Conservation (phyloP, 2,329 filamentous ascomycete genomes). For the Dendryphion nanum region DNA sequence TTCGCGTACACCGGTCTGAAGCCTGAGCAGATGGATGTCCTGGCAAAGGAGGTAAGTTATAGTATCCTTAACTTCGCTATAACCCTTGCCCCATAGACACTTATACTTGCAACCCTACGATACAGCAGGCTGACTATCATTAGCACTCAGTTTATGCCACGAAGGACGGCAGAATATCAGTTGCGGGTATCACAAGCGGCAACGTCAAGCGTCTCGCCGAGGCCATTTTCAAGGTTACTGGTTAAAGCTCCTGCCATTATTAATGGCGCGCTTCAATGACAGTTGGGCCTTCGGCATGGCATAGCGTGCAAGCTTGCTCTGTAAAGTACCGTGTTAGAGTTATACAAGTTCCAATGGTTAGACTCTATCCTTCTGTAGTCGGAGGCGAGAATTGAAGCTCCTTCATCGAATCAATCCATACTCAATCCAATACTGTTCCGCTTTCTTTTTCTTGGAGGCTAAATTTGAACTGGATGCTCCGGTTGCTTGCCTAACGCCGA, state of each 20-base stretch:
- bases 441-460: too few relatives aligned
- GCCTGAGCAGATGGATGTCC: slow-evolving; percentile 83
- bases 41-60: slow-evolving; percentile 74
- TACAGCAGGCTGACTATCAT: not conserved
- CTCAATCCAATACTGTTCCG: too few relatives aligned
- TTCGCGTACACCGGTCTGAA: slow-evolving; percentile 96
- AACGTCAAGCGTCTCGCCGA: slow-evolving; percentile 80
- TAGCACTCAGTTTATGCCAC: slow-evolving; percentile 94
- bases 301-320: slow-evolving; percentile 10
- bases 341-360: slow-evolving; percentile 1
- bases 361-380: not conserved
- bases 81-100: not conserved
- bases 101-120: slow-evolving; percentile 2
- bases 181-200: slow-evolving; percentile 76
- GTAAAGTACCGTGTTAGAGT: slow-evolving; percentile 18
- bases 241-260: slow-evolving; percentile 45
- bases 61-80: too few relatives aligned
- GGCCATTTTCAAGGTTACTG: slow-evolving; percentile 81
- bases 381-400: not conserved
- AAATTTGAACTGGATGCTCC: too few relatives aligned
- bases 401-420: too few relatives aligned
- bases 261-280: too few relatives aligned
- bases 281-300: too few relatives aligned
- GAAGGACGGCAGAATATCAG: slow-evolving; percentile 84
- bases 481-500: too few relatives aligned